Percentiles rank a stretch among this genome's conserved stretches.
Evolutionary conservation across 2,329 filamentous ascomycete species (phyloP).

Genomic region (Pseudocercospora musae): DNA sequence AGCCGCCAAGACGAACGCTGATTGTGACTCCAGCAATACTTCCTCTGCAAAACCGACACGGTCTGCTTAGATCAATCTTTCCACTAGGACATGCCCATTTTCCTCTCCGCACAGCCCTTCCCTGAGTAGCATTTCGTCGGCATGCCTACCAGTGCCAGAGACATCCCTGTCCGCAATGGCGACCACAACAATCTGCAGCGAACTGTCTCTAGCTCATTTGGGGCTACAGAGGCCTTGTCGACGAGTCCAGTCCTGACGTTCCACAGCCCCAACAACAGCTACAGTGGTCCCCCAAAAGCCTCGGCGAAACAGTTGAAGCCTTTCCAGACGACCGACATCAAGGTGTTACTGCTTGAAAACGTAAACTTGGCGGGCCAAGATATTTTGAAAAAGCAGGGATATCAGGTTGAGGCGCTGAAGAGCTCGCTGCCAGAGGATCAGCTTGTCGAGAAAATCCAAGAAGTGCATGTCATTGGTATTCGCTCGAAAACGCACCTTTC

Average conservation of each 20-base stretch:
- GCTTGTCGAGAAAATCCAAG: conserved; percentile 95
- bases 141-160: conserved; percentile 35
- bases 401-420: conserved; percentile 92
- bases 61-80: neutral
- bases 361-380: conserved; percentile 87
- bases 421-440: conserved; percentile 85
- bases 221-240: conserved; percentile 56
- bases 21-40: neutral
- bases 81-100: neutral
- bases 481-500: conserved; percentile 96
- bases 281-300: conserved; percentile 39
- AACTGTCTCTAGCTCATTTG: conserved; percentile 38
- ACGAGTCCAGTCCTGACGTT: conserved; percentile 73
- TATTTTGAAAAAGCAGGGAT: conserved; percentile 79
- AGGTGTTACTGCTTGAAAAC: conserved; percentile 92
- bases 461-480: conserved; percentile 96
- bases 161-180: conserved; percentile 35
- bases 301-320: conserved; percentile 80
- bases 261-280: conserved; percentile 64
- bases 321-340: conserved; percentile 93
- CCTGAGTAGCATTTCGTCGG: neutral
- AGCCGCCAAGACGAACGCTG: neutral
- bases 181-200: conserved; percentile 20
- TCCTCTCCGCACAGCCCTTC: neutral
- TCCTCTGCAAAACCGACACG: neutral